Conservation (phyloP, 257 asterid genomes). For the Scutellaria barbata region DNA sequence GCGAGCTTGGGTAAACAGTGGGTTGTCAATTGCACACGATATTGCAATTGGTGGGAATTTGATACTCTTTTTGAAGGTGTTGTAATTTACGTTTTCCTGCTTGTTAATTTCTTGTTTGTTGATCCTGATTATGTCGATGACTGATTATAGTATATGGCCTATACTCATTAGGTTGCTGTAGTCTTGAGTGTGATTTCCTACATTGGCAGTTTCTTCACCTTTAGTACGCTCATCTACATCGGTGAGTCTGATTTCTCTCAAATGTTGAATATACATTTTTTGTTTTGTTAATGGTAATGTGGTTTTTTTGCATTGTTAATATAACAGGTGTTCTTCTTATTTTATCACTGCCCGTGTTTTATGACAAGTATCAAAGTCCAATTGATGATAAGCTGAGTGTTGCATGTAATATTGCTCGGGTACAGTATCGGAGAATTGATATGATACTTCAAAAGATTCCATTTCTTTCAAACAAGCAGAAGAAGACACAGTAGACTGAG, state of each 20-base stretch:
- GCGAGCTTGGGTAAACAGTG: constrained; percentile 69
- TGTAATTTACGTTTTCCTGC: constrained; percentile 29
- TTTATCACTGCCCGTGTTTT: constrained; percentile 73
- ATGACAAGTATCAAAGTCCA: constrained; percentile 77
- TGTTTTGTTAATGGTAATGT: constrained; percentile 8
- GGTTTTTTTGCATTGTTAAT: constrained; percentile 19
- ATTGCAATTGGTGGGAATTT: constrained; percentile 73
- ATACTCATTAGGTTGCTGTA: constrained; percentile 64
- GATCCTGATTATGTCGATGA: constrained; percentile 6
- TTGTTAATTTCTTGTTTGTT: constrained; percentile 24
- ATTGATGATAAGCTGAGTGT: constrained; percentile 69
- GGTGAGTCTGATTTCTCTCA: constrained; percentile 51
- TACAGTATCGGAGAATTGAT: constrained; percentile 61
- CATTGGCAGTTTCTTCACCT: constrained; percentile 78
- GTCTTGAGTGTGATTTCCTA: constrained; percentile 69
- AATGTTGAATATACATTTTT: background rate
- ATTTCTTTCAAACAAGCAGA: constrained; percentile 57
- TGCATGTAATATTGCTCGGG: constrained; percentile 50
- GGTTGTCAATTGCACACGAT: constrained; percentile 66
- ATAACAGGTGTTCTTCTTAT: constrained; percentile 71
- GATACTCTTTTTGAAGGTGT: constrained; percentile 69
- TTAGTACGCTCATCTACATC: constrained; percentile 69
- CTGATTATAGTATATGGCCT: constrained; percentile 30
- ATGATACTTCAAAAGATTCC: constrained; percentile 60
- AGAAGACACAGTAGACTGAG: constrained; percentile 69